These are phyloP conservation scores for Grosmannia serpens DNA, from an alignment of 2,329 filamentous ascomycete genomes.

Conservation along the genomic window DNA sequence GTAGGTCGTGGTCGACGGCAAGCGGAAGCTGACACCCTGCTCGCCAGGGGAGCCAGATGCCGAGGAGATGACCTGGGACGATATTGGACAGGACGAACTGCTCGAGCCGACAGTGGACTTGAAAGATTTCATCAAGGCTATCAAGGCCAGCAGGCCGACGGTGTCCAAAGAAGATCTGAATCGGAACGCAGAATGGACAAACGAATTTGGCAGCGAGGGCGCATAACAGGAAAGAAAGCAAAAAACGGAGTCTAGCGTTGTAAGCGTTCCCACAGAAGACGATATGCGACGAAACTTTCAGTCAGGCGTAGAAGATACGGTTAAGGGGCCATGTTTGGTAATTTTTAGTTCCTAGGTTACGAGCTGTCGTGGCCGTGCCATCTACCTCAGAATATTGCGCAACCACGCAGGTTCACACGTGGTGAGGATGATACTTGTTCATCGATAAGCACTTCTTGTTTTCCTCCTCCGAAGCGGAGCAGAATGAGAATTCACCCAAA, in stretches of 20 bases:
- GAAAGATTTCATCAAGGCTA: conserved; percentile 88
- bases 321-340: not conserved
- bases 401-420: not conserved
- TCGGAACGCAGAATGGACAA: conserved; percentile 83
- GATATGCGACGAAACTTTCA: not conserved
- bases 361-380: not conserved
- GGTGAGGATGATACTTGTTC: not conserved
- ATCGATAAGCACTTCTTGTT: not conserved
- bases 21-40: conserved; percentile 71
- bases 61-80: conserved; percentile 87
- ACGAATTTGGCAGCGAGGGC: conserved; percentile 91
- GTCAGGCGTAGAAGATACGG: not conserved
- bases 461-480: not conserved
- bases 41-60: conserved; percentile 81
- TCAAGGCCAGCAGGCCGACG: conserved; percentile 79
- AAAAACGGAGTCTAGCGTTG: not conserved
- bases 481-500: not conserved
- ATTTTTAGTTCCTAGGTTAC: not conserved
- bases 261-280: not conserved
- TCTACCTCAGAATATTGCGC: not conserved
- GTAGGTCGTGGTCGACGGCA: conserved; percentile 59
- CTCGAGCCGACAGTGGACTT: conserved; percentile 76
- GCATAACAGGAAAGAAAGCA: conserved; percentile 22
- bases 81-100: conserved; percentile 71
- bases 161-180: conserved; percentile 79